These are phyloP conservation scores for Trypanosoma rangeli DNA, from an alignment of 208 protist species.

Conservation along the genomic window DNA sequence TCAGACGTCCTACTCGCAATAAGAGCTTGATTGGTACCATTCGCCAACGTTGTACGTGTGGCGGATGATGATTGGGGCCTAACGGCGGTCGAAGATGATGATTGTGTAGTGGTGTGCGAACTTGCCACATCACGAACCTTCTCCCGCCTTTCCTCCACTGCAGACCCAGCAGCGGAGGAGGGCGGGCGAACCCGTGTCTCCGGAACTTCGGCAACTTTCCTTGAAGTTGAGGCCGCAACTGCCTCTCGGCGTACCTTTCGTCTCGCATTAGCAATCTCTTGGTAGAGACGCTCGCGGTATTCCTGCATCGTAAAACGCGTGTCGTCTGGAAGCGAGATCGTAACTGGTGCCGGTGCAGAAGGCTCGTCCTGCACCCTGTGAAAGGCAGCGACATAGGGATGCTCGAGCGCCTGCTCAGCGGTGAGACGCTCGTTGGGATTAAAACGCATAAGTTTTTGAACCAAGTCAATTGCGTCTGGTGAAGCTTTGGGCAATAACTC, in stretches of 20 bases:
- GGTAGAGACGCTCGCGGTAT: conserved; percentile 93
- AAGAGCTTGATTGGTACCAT: conserved; percentile 15
- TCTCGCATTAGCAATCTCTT: conserved; percentile 72
- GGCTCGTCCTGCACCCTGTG: conserved; percentile 89
- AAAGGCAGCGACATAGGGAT: conserved; percentile 94
- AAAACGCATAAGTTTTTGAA: conserved; percentile 94
- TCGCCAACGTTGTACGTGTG: conserved; percentile 2
- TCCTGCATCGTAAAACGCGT: conserved; percentile 93
- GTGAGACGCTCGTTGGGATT: conserved; percentile 95
- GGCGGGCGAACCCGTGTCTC: neutral
- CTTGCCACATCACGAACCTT: neutral
- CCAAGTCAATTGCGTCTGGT: conserved; percentile 93
- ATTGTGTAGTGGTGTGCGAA: conserved; percentile 4
- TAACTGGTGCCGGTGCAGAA: conserved; percentile 73
- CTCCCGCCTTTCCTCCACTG: conserved; percentile 24
- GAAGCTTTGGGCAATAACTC: conserved; percentile 92
- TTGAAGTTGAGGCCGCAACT: neutral
- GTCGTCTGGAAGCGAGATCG: conserved; percentile 93
- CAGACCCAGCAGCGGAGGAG: neutral
- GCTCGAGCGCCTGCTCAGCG: conserved; percentile 91
- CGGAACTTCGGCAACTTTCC: neutral
- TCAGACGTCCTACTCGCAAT: conserved; percentile 14
- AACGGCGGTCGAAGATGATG: conserved; percentile 15
- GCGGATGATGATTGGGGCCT: conserved; percentile 14
- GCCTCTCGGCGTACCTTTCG: conserved; percentile 30